Percentiles rank a stretch among this genome's conserved stretches.
Conservation (phyloP, 1,139 yeast species). For the Lodderomyces orthopsilosis region DNA sequence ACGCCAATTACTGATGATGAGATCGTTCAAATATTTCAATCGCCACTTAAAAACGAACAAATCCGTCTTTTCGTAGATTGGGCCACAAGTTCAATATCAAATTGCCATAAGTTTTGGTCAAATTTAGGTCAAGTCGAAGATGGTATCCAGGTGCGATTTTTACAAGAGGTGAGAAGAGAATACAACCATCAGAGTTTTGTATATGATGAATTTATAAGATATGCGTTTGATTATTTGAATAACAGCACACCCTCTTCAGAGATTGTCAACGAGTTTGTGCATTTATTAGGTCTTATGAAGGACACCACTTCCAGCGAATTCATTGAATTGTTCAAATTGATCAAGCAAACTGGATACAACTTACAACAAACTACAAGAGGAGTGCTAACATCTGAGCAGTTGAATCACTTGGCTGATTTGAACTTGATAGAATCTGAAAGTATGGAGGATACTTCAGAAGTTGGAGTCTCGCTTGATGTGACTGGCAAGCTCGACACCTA, state of each 20-base stretch:
- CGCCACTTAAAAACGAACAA: neutral
- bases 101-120: constrained; percentile 1
- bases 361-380: neutral
- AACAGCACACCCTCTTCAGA: neutral
- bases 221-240: neutral
- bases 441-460: neutral
- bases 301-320: neutral
- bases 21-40: neutral
- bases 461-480: constrained; percentile 6
- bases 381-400: neutral
- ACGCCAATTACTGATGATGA: neutral
- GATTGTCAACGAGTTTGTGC: neutral
- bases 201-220: neutral
- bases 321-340: neutral
- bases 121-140: neutral
- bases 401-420: constrained; percentile 2
- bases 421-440: neutral
- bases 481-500: constrained; percentile 6
- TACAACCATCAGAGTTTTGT: neutral
- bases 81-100: neutral
- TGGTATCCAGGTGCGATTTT: constrained; percentile 1
- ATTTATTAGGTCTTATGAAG: neutral
- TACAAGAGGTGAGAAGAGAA: constrained; percentile 1
- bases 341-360: neutral
- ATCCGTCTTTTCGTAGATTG: constrained; percentile 1